Conservation (phyloP, 192 early-diverging fungal species). For the Linderina pennispora region DNA sequence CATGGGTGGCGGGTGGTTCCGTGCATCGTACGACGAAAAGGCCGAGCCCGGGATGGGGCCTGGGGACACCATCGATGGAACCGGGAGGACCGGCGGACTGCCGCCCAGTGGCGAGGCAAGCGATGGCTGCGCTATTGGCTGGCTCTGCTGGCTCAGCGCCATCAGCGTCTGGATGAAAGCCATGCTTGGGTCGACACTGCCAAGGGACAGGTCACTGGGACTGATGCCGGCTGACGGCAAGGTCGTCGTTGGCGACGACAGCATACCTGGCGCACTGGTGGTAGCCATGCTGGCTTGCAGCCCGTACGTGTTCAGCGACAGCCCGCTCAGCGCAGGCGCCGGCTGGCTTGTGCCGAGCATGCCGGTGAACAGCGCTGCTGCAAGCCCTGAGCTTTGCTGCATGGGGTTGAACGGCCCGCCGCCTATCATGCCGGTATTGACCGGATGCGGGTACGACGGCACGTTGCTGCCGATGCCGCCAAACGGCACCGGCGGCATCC, state of each 20-base stretch:
- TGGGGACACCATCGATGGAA: constrained; percentile 3
- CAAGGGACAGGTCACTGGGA: constrained; percentile 5
- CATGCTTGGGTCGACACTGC: constrained; percentile 3
- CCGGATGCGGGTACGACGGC: too few species aligned
- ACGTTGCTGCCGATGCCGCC: too few species aligned
- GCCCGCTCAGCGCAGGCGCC: background rate
- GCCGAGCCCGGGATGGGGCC: constrained; percentile 1
- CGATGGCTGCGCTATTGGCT: background rate
- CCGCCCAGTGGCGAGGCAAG: too few species aligned
- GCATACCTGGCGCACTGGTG: background rate
- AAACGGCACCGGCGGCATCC: too few species aligned
- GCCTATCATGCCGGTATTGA: too few species aligned
- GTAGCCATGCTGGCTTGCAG: background rate
- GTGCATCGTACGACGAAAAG: constrained; percentile 9
- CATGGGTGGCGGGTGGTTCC: background rate
- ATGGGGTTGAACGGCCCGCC: too few species aligned
- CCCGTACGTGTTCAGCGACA: constrained; percentile 6
- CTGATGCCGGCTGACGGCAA: too few species aligned
- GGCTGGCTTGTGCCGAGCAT: constrained; percentile 9
- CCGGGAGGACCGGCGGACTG: too few species aligned
- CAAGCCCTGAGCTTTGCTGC: too few species aligned
- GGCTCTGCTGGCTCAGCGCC: constrained; percentile 10
- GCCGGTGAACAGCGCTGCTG: constrained; percentile 16
- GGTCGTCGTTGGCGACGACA: background rate
- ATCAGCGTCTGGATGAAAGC: constrained; percentile 32